A percentile compares a stretch with the other conserved stretches of the same genome.
phyloP scores from a whole-genome alignment of 192 early-diverging fungal genomes.

The Funneliformis geosporum region DNA sequence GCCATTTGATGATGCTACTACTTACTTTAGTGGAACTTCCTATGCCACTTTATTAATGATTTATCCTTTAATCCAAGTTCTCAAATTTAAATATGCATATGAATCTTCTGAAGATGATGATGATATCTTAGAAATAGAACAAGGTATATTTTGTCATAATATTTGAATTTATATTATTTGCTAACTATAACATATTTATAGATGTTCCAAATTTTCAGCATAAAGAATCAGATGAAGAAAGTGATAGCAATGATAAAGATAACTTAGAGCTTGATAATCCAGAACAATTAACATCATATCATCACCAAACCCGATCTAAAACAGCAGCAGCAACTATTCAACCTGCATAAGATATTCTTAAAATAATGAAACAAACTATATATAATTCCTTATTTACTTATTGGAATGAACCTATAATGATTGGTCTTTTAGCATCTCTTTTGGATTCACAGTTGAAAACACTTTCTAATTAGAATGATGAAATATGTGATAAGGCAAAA shows the following conservation, averaged over 20 bases:
- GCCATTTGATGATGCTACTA: background rate
- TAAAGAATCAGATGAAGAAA: slow-evolving; percentile 9
- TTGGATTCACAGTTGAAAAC: slow-evolving; percentile 6
- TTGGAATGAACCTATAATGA: background rate
- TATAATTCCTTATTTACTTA: background rate
- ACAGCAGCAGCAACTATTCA: too few species aligned
- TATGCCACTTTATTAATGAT: slow-evolving; percentile 2
- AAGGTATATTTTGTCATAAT: too few species aligned
- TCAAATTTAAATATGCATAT: background rate
- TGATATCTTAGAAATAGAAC: background rate
- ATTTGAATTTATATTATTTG: too few species aligned
- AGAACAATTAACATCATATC: too few species aligned
- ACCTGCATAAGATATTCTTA: background rate
- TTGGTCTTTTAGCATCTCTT: slow-evolving; percentile 5
- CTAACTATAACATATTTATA: background rate
- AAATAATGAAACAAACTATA: background rate
- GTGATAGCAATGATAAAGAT: background rate
- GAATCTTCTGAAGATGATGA: too few species aligned
- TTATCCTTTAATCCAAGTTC: background rate
- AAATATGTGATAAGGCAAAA: background rate
- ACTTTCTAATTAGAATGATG: background rate
- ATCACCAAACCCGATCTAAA: too few species aligned
- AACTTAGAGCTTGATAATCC: background rate
- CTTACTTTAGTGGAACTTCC: background rate
- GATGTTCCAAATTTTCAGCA: background rate